A percentile compares a stretch with the other conserved stretches of the same genome.
These are phyloP conservation scores for Cucumis variabilis DNA, from an alignment of 331 rosid genomes.

Conservation along the genomic window DNA sequence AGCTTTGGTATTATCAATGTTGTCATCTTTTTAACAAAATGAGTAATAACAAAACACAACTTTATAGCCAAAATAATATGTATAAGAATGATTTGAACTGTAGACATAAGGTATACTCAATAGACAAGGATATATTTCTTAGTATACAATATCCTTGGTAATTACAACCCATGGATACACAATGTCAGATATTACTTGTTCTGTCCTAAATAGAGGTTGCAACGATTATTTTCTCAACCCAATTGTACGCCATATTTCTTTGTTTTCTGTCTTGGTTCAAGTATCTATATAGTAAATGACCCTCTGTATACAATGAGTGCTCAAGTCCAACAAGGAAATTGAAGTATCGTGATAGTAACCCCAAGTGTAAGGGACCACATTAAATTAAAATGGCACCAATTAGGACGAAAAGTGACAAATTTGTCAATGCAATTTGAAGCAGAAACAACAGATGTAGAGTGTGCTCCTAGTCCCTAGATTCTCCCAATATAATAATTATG, in stretches of 20 bases:
- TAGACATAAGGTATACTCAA: slow-evolving; percentile 9
- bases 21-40: background rate
- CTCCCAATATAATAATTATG: background rate
- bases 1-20: background rate
- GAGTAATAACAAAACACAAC: background rate
- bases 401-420: background rate
- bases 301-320: background rate
- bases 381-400: slow-evolving; percentile 1
- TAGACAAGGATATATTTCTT: background rate
- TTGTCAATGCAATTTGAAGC: background rate
- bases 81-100: background rate
- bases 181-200: background rate
- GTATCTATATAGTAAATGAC: background rate
- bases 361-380: background rate
- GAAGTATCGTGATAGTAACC: background rate
- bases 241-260: background rate
- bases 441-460: background rate
- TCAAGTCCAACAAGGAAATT: slow-evolving; percentile 3
- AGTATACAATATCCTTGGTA: background rate
- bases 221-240: background rate
- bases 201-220: slow-evolving; percentile 2
- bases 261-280: background rate
- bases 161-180: background rate
- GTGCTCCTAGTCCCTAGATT: background rate
- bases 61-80: slow-evolving; percentile 8